These are phyloP conservation scores for Macrophomina tecta DNA, from an alignment of 2,329 filamentous ascomycete genomes.

Conservation along the genomic window DNA sequence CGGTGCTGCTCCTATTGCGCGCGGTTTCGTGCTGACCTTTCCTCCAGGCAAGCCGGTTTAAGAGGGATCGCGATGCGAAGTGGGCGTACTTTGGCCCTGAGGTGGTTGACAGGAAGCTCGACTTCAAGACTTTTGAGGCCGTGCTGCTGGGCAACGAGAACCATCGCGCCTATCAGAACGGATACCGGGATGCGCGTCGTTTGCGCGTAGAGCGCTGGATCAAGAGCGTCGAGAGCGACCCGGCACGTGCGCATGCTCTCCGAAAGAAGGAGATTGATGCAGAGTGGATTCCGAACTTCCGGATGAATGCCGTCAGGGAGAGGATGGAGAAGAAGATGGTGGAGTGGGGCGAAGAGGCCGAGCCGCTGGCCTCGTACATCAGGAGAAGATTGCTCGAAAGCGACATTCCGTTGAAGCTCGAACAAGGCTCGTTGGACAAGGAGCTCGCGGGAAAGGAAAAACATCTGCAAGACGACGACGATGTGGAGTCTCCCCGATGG, in stretches of 20 bases:
- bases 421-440: neutral
- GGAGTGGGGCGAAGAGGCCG: slow-evolving; percentile 3
- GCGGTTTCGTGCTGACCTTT: neutral
- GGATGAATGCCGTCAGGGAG: slow-evolving; percentile 11
- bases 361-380: neutral
- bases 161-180: slow-evolving; percentile 11
- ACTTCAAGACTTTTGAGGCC: slow-evolving; percentile 14
- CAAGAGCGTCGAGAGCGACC: neutral
- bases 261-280: slow-evolving; percentile 9
- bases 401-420: slow-evolving; percentile 7
- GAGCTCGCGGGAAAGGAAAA: neutral
- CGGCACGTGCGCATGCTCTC: neutral
- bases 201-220: slow-evolving; percentile 6
- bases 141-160: slow-evolving; percentile 7
- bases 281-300: slow-evolving; percentile 12
- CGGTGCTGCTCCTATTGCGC: neutral
- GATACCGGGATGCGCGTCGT: slow-evolving; percentile 11
- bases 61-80: slow-evolving; percentile 1
- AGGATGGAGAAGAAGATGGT: slow-evolving; percentile 1
- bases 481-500: neutral
- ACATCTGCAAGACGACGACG: neutral
- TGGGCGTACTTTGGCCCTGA: neutral
- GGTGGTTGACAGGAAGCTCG: neutral
- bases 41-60: neutral
- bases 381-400: slow-evolving; percentile 7